Evolutionary conservation across 805 yeast species (phyloP).

Genomic region (Metschnikowia arizonensis): DNA sequence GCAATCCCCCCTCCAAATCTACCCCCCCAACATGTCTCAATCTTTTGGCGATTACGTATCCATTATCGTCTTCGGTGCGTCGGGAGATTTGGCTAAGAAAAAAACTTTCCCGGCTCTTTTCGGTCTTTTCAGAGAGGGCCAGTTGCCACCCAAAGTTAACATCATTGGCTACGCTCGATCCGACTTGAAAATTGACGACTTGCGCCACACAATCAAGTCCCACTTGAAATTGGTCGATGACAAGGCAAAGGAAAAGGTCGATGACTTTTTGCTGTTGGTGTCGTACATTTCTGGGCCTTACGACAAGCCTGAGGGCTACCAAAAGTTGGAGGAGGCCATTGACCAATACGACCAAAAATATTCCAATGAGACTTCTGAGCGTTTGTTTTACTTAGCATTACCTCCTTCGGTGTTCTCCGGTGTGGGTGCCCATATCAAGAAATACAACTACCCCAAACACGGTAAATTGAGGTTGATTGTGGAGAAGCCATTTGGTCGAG

Average conservation of each 20-base stretch:
- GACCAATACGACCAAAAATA: constrained; percentile 53
- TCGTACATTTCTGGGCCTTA: constrained; percentile 76
- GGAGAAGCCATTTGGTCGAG: constrained; percentile 97
- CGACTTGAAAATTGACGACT: constrained; percentile 59
- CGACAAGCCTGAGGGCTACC: constrained; percentile 74
- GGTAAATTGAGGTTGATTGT: constrained; percentile 79
- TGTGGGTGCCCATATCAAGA: constrained; percentile 72
- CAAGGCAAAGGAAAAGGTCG: constrained; percentile 39
- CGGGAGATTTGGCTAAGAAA: constrained; percentile 93
- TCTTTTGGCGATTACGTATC: constrained; percentile 62
- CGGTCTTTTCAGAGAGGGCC: constrained; percentile 64
- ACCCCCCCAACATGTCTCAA: constrained; percentile 21
- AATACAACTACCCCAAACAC: constrained; percentile 51
- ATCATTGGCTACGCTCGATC: constrained; percentile 94
- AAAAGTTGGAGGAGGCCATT: constrained; percentile 50
- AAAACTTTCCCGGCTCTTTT: constrained; percentile 87
- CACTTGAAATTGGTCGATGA: constrained; percentile 53
- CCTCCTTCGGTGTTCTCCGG: constrained; percentile 89
- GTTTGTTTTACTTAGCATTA: constrained; percentile 87
- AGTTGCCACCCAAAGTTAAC: constrained; percentile 61
- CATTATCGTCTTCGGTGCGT: constrained; percentile 87
- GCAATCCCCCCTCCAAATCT: neutral
- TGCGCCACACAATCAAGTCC: constrained; percentile 61
- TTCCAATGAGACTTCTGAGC: constrained; percentile 52
- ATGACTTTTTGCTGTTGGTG: constrained; percentile 62